Base-by-base conservation (phyloP, 2,329 filamentous ascomycete genomes). In the Lanzia echinophila region DNA sequence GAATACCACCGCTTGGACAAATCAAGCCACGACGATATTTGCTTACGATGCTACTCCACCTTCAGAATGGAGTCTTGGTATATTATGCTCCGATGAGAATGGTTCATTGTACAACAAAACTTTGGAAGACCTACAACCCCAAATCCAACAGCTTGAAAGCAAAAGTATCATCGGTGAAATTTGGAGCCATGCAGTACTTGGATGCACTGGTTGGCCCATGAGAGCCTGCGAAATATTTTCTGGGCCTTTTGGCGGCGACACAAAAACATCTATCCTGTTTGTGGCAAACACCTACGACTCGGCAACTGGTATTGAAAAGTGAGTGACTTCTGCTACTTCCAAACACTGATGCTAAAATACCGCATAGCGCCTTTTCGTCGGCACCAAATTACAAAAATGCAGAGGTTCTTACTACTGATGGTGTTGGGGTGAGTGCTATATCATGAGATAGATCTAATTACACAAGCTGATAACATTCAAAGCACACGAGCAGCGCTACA, bases 241-340 rank as follows among this genome's bases (percentile, higher is more conserved):
- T 44, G 67, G 67, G 0, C 63, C 65, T 0, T 69, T 68, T 48
- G 60, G 62, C 32, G 65, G 62, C 11, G 63, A 65, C 24, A 68
- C 67, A 2, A 66, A 60, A 39, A 65, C 65, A 41, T 68, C 68
- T 1, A 67, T 70, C n/a, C 62, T 69, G 7, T 70, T 67, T 42
- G 58, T 69, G 19, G 64, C 64, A 47, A 70, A 69, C 32, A 65
- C 65, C 11, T 60, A 63, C 13, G 67, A 70, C 56, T 67, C 68
- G 33, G 58, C 66, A 19, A 58, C 67, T 15, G 66, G 68, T 1
- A 60, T 69, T 13, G 11, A 34, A 4, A 60, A 58, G 59, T 57
- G 56, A 39, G 49, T 49, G 19, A 1, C 6, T 22, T 10, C n/a
- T 33, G 24, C 10, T 38, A 15, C 41, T 28, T 24, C n/a, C 4